These are phyloP conservation scores for Martiniozyma asiatica DNA, from an alignment of 1,139 yeast species.

Conservation along the genomic window DNA sequence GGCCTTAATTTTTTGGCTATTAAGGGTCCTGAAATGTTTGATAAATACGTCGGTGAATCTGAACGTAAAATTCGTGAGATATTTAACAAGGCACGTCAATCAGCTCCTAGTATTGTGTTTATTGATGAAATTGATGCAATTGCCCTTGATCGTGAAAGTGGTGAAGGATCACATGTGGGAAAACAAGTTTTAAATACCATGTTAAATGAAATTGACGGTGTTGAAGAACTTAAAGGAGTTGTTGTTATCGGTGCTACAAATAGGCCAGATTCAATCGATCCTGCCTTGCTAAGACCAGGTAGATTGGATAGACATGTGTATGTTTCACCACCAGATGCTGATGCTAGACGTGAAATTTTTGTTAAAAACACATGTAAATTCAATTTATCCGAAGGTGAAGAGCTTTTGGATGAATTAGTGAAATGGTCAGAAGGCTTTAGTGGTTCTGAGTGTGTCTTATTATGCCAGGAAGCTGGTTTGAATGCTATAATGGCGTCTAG, in stretches of 20 bases:
- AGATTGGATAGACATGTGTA: slow-evolving; percentile 85
- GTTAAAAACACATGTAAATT: slow-evolving; percentile 51
- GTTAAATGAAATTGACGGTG: slow-evolving; percentile 91
- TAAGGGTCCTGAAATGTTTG: slow-evolving; percentile 90
- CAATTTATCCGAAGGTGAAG: slow-evolving; percentile 35
- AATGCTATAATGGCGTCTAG: slow-evolving; percentile 52
- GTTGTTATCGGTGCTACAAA: slow-evolving; percentile 92
- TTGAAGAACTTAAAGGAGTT: slow-evolving; percentile 86
- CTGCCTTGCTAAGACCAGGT: slow-evolving; percentile 89
- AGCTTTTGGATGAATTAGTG: slow-evolving; percentile 43
- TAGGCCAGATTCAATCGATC: slow-evolving; percentile 83
- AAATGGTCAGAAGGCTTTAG: slow-evolving; percentile 74
- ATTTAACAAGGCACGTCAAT: slow-evolving; percentile 84
- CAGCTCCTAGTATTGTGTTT: slow-evolving; percentile 84
- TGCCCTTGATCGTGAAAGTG: slow-evolving; percentile 54
- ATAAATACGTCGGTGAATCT: slow-evolving; percentile 90
- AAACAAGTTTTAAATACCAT: slow-evolving; percentile 81
- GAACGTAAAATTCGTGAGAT: slow-evolving; percentile 83
- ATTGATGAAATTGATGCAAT: slow-evolving; percentile 95
- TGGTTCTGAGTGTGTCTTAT: slow-evolving; percentile 86
- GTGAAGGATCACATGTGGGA: slow-evolving; percentile 58
- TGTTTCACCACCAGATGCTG: slow-evolving; percentile 80
- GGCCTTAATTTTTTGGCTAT: slow-evolving; percentile 88
- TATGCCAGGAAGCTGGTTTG: slow-evolving; percentile 92
- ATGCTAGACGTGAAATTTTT: slow-evolving; percentile 68